Conservation (phyloP, 148 eudicot genomes). For the Camellia sinensis region DNA sequence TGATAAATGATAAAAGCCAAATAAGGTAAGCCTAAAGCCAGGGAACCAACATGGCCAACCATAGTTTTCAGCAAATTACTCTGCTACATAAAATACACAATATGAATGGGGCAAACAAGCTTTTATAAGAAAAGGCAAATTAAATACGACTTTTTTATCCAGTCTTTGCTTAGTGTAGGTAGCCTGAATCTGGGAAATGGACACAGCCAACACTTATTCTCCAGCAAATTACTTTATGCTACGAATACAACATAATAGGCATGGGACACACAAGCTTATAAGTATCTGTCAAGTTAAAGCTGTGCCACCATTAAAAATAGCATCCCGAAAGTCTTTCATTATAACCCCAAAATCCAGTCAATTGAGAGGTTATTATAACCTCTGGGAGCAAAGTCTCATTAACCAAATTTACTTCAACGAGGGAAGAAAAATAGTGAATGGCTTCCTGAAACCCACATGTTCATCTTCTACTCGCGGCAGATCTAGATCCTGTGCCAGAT, state of each 20-base stretch:
- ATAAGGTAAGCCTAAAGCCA: too few species aligned
- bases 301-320: too few species aligned
- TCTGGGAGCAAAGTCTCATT: not conserved
- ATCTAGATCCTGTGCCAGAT: constrained; percentile 26
- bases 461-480: constrained; percentile 19
- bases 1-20: too few species aligned
- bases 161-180: too few species aligned
- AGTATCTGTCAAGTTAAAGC: not conserved
- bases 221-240: not conserved
- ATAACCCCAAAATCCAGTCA: not conserved
- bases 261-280: constrained; percentile 4
- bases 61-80: too few species aligned
- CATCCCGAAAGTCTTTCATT: constrained; percentile 1
- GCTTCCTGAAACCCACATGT: not conserved
- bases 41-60: too few species aligned
- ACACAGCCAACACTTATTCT: not conserved
- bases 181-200: not conserved
- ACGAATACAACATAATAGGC: not conserved
- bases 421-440: not conserved
- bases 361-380: not conserved
- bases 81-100: too few species aligned
- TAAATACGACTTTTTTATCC: too few species aligned
- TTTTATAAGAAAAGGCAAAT: too few species aligned
- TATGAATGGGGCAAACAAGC: too few species aligned
- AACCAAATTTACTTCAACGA: not conserved